Percentiles rank a stretch among this genome's conserved stretches.
Evolutionary conservation across 306 rosid genomes (phyloP).

Genomic region (Lathyrus oleraceus): DNA sequence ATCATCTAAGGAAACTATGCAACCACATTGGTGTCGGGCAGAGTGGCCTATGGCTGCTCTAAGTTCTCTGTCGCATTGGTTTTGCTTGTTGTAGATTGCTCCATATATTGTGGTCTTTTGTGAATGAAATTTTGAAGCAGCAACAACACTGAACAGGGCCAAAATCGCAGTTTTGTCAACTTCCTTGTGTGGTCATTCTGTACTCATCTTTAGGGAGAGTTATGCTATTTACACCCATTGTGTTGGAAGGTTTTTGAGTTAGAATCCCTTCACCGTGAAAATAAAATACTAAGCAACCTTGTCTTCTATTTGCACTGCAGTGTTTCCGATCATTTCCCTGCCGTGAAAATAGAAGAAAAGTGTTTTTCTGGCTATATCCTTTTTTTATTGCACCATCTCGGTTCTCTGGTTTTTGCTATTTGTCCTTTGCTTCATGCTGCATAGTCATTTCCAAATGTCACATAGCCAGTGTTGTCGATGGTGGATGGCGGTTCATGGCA

Average conservation of each 20-base stretch:
- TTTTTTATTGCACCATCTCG: not conserved
- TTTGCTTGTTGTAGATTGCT: conserved; percentile 2
- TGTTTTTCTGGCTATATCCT: not conserved
- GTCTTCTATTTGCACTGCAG: not conserved
- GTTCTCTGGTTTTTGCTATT: not conserved
- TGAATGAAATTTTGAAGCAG: not conserved
- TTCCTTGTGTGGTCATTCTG: not conserved
- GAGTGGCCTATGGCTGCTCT: conserved; percentile 9
- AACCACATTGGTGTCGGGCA: not conserved
- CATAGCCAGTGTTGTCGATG: not conserved
- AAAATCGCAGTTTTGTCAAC: not conserved
- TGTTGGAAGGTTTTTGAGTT: not conserved
- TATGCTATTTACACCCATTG: not conserved
- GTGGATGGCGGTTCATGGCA: no score
- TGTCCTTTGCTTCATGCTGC: not conserved
- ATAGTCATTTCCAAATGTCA: not conserved
- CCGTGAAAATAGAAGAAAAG: not conserved
- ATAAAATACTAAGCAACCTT: not conserved
- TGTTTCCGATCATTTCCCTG: not conserved
- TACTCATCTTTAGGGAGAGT: not conserved
- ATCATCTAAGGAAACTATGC: no score
- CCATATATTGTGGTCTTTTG: not conserved
- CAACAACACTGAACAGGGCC: not conserved
- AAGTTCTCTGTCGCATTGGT: not conserved
- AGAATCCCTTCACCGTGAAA: not conserved